Conservation (phyloP, 2,329 filamentous ascomycete species). For the Fusarium musae region DNA sequence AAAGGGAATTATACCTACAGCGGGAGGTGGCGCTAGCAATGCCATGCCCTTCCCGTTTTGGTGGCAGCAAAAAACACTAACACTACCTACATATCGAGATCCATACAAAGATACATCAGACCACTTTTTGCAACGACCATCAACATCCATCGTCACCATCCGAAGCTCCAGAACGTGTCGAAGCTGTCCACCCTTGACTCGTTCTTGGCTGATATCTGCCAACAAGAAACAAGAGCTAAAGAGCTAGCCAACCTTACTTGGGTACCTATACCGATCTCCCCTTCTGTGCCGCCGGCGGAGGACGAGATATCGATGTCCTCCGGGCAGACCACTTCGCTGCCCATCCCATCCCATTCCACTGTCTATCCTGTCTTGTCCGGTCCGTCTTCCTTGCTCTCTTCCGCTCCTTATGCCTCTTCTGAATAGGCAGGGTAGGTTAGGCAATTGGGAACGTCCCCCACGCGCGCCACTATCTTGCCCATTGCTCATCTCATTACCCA, state of each 20-base stretch:
- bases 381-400: constrained; percentile 34
- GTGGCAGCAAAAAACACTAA: constrained; percentile 15
- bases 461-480: constrained; percentile 41
- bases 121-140: constrained; percentile 18
- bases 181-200: constrained; percentile 22
- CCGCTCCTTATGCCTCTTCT: constrained; percentile 23
- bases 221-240: constrained; percentile 11
- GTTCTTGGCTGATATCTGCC: constrained; percentile 18
- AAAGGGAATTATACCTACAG: background rate
- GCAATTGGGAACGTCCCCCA: constrained; percentile 31
- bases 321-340: constrained; percentile 33
- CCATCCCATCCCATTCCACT: constrained; percentile 10
- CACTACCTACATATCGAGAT: constrained; percentile 4
- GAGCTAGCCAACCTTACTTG: constrained; percentile 3
- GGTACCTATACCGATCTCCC: constrained; percentile 6
- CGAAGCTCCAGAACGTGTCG: constrained; percentile 17
- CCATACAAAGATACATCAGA: constrained; percentile 25
- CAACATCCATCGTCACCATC: constrained; percentile 14
- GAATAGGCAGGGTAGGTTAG: background rate
- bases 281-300: background rate
- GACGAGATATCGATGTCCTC: constrained; percentile 14
- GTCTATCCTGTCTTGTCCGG: constrained; percentile 17
- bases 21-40: constrained; percentile 22
- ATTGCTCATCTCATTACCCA: constrained; percentile 21
- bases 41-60: constrained; percentile 2